phyloP scores from a whole-genome alignment of 192 early-diverging fungal genomes.

The Spinellus fusiger region DNA sequence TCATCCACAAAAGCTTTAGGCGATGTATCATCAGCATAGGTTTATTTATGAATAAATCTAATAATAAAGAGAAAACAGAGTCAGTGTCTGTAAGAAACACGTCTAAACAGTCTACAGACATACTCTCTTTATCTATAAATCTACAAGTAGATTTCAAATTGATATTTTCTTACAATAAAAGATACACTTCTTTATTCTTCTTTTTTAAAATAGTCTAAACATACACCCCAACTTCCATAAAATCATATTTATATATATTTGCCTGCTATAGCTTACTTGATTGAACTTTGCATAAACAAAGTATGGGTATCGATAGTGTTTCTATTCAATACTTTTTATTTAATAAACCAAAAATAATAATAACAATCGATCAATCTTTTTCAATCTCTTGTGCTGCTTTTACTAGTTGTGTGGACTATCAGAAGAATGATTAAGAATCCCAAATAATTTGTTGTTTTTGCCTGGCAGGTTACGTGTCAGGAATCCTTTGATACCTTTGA shows the following conservation, averaged over 20 bases:
- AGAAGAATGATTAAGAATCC: background rate
- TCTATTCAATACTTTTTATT: background rate
- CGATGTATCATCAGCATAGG: background rate
- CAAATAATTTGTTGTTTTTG: background rate
- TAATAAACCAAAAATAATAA: background rate
- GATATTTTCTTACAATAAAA: too few species aligned
- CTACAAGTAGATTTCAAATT: too few species aligned
- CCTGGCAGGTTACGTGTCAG: background rate
- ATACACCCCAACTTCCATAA: too few species aligned
- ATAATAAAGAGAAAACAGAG: background rate
- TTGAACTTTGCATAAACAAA: background rate
- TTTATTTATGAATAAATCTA: background rate
- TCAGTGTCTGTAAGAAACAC: background rate
- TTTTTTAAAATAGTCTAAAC: too few species aligned
- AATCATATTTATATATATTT: background rate
- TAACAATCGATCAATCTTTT: background rate
- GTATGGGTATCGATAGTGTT: background rate
- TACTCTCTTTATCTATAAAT: too few species aligned
- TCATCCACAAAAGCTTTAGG: constrained; percentile 4
- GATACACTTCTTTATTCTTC: too few species aligned
- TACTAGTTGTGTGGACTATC: background rate
- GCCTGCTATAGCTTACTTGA: background rate
- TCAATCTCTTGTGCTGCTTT: background rate
- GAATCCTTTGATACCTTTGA: background rate
- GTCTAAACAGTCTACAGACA: too few species aligned